These are phyloP conservation scores for Pistacia vera DNA, from an alignment of 345 rosid genomes.

Conservation along the genomic window DNA sequence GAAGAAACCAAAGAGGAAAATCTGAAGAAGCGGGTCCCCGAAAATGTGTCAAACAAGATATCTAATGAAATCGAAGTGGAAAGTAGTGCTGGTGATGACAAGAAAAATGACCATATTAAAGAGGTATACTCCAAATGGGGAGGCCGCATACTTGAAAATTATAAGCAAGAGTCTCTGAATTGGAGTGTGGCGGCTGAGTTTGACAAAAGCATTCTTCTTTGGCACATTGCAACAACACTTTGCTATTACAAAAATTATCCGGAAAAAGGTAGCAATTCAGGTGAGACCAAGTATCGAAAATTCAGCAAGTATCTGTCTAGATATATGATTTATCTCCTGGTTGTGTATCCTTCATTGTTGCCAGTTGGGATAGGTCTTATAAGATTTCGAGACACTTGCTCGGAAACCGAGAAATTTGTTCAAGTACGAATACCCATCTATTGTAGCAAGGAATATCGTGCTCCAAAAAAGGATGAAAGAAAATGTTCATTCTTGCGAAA, in stretches of 20 bases:
- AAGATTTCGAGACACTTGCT: constrained; percentile 15
- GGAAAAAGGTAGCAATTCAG: neutral
- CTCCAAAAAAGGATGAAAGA: too few relatives aligned
- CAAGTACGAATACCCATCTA: too few relatives aligned
- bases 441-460: too few relatives aligned
- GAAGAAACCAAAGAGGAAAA: neutral
- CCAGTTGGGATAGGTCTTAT: constrained; percentile 20
- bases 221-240: constrained; percentile 19
- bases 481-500: too few relatives aligned
- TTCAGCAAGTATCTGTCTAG: constrained; percentile 7
- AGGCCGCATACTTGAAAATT: neutral
- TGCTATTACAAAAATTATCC: neutral
- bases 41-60: neutral
- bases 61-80: neutral
- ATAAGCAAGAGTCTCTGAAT: neutral
- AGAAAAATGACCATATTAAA: too few relatives aligned
- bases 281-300: neutral
- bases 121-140: neutral
- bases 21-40: neutral
- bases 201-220: constrained; percentile 13
- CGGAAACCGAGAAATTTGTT: neutral
- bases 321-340: constrained; percentile 10
- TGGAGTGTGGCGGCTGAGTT: neutral
- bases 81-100: neutral
- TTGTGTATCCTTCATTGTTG: constrained; percentile 12